Base-by-base conservation (phyloP, 2,329 filamentous ascomycete genomes). In the Pseudopyrenochaeta lycopersici region DNA sequence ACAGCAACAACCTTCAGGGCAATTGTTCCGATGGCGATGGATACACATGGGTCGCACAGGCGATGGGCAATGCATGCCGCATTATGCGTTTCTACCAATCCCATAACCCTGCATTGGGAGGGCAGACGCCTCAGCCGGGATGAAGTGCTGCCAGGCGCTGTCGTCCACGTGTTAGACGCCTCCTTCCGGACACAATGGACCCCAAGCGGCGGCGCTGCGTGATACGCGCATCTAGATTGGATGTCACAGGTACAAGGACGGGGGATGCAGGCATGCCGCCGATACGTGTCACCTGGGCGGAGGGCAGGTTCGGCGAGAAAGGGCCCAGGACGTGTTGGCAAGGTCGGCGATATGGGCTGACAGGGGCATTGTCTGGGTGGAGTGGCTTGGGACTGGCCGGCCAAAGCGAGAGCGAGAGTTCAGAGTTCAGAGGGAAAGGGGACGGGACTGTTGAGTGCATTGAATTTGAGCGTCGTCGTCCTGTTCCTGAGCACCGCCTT, bases 281-380 rank as follows among this genome's bases (percentile, higher is more conserved):
- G 54, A 59, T 56, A 62, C 62, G 64, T 67, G 63, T 62, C 64
- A 63, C 55, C 58, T 60, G 62, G 54, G 62, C 56, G 46, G 39
- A 57, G 51, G 60, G 62, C 58, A 67, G 49, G 60, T 62, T 38
- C 53, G 50, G 58, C 64, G 62, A 63, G 56, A 36, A 33, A 53
- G 38, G 58, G 15, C n/a, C 23, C 4, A 27, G 4, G 23, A 27
- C 4, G 23, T 27, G 23, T 27, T 27, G 4, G 23, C 23, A 27
- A 27, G 23, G 23, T 27, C 4, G 23, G 23, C 23, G 23, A 27
- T n/a, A 46, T 6, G 18, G 11, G 27, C 20, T 4, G 11, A 35
- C 12, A 11, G 4, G 32, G 4, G 32, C 15, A 35, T 14, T 35
- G 32, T 17, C 15, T 14, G 15, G 32, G 15, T 35, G 23, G 23